These are phyloP conservation scores for Hypoxylon sp. DNA, from an alignment of 2,329 filamentous ascomycete species.

Conservation along the genomic window DNA sequence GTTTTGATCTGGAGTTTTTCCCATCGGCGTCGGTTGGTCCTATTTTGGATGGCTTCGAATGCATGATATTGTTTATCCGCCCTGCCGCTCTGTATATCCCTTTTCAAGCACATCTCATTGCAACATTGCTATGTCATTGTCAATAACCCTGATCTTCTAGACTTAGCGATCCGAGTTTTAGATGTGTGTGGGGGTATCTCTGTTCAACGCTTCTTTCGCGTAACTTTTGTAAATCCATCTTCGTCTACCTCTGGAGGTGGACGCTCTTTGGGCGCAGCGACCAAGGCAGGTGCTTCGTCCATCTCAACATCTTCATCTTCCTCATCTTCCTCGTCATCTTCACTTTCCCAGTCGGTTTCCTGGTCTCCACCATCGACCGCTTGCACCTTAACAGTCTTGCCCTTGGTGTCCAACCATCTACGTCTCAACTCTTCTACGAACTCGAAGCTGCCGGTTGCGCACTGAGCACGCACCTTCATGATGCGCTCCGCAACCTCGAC, in stretches of 20 bases:
- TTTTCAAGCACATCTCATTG: constrained; percentile 32
- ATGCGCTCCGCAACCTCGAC: constrained; percentile 78
- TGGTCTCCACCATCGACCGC: constrained; percentile 44
- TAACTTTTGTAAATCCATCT: constrained; percentile 81
- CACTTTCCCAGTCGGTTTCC: constrained; percentile 64
- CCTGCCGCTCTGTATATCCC: constrained; percentile 39
- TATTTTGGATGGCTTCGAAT: constrained; percentile 32
- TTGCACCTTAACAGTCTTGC: constrained; percentile 60
- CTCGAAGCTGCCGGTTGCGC: constrained; percentile 70
- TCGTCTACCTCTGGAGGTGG: constrained; percentile 77
- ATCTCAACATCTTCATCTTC: constrained; percentile 69
- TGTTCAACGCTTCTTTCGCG: constrained; percentile 67
- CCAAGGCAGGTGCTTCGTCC: constrained; percentile 72
- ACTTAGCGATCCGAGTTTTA: constrained; percentile 18
- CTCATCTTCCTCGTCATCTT: constrained; percentile 65
- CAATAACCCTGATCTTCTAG: constrained; percentile 9
- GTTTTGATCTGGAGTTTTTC: constrained; percentile 31
- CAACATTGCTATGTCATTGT: constrained; percentile 26
- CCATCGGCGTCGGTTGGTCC: constrained; percentile 32
- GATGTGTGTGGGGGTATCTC: constrained; percentile 11
- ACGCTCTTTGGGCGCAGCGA: constrained; percentile 67
- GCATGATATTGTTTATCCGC: constrained; percentile 31
- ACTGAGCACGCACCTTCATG: constrained; percentile 70
- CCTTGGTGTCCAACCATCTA: constrained; percentile 69
- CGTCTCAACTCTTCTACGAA: constrained; percentile 70